Evolutionary conservation across 2,329 filamentous ascomycete species (phyloP).

Genomic region (Nothopassalora personata): DNA sequence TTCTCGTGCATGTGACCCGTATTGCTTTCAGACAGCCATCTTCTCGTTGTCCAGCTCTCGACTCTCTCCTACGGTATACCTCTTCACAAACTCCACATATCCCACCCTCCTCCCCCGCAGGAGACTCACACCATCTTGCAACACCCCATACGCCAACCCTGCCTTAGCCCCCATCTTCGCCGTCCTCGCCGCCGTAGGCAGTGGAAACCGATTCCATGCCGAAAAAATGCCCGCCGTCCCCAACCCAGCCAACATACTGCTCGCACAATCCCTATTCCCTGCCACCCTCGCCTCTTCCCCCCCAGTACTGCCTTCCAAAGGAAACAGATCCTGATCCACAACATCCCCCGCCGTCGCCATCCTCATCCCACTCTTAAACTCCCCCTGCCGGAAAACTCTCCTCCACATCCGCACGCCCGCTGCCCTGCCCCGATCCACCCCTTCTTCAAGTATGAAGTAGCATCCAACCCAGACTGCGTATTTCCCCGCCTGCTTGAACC

Average conservation of each 20-base stretch:
- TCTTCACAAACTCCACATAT: slow-evolving; percentile 61
- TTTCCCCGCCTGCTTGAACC: slow-evolving; percentile 65
- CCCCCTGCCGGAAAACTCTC: slow-evolving; percentile 29
- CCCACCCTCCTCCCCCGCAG: slow-evolving; percentile 65
- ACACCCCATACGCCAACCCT: slow-evolving; percentile 71
- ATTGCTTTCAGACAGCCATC: background rate
- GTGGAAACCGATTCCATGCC: slow-evolving; percentile 73
- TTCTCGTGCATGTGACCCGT: background rate
- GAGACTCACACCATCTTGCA: slow-evolving; percentile 69
- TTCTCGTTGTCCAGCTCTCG: background rate
- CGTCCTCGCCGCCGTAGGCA: slow-evolving; percentile 57
- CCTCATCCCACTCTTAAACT: slow-evolving; percentile 17
- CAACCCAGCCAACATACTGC: slow-evolving; percentile 75
- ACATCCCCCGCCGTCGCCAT: background rate
- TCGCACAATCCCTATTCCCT: slow-evolving; percentile 63
- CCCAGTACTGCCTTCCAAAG: slow-evolving; percentile 8
- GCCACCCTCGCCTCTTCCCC: slow-evolving; percentile 37
- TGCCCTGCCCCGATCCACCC: slow-evolving; percentile 70
- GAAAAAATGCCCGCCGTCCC: slow-evolving; percentile 84
- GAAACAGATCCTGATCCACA: slow-evolving; percentile 37
- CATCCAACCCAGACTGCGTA: slow-evolving; percentile 67
- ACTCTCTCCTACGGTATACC: slow-evolving; percentile 19
- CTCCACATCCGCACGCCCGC: slow-evolving; percentile 48
- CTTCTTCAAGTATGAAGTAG: slow-evolving; percentile 79
- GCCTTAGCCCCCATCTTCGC: slow-evolving; percentile 74